These are phyloP conservation scores for Penicillium subrubescens DNA, from an alignment of 495 filamentous ascomycete species.

Conservation along the genomic window DNA sequence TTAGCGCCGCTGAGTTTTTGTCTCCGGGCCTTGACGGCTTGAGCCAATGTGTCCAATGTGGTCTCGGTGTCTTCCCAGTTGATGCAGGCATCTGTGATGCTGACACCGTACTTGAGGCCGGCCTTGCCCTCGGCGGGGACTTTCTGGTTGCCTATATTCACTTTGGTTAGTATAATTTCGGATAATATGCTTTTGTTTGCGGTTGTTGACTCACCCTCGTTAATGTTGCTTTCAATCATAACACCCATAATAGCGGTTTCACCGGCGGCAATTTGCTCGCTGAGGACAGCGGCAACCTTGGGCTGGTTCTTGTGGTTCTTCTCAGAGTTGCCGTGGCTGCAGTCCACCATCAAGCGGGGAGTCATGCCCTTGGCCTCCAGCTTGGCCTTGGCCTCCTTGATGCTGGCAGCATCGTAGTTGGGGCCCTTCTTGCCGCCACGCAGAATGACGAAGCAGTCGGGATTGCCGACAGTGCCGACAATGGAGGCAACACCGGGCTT, in stretches of 20 bases:
- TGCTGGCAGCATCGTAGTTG: slow-evolving; percentile 88
- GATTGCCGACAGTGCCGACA: slow-evolving; percentile 92
- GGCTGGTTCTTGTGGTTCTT: slow-evolving; percentile 98
- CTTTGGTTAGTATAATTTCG: slow-evolving; percentile 2
- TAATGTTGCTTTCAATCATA: slow-evolving; percentile 98
- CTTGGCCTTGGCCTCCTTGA: slow-evolving; percentile 71
- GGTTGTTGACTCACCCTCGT: slow-evolving; percentile 65
- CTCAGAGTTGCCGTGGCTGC: slow-evolving; percentile 92
- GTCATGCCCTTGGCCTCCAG: slow-evolving; percentile 65
- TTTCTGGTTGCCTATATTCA: slow-evolving; percentile 76
- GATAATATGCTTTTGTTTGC: neutral
- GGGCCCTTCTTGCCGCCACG: slow-evolving; percentile 91
- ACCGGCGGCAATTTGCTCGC: slow-evolving; percentile 80
- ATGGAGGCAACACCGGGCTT: slow-evolving; percentile 97
- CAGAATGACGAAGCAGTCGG: slow-evolving; percentile 97
- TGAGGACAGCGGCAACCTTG: slow-evolving; percentile 82
- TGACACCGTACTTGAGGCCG: slow-evolving; percentile 91
- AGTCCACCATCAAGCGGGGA: slow-evolving; percentile 93
- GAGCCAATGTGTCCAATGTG: slow-evolving; percentile 76
- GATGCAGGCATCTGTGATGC: slow-evolving; percentile 98
- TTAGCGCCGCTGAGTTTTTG: slow-evolving; percentile 36
- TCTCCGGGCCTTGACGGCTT: slow-evolving; percentile 66
- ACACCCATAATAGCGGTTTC: slow-evolving; percentile 93
- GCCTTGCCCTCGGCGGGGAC: slow-evolving; percentile 86
- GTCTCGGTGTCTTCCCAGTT: slow-evolving; percentile 88